Percentiles rank a stretch among this genome's conserved stretches.
Evolutionary conservation across 768 basidiomycete genomes (phyloP).

Genomic region (Xerocomellus amylosporus): DNA sequence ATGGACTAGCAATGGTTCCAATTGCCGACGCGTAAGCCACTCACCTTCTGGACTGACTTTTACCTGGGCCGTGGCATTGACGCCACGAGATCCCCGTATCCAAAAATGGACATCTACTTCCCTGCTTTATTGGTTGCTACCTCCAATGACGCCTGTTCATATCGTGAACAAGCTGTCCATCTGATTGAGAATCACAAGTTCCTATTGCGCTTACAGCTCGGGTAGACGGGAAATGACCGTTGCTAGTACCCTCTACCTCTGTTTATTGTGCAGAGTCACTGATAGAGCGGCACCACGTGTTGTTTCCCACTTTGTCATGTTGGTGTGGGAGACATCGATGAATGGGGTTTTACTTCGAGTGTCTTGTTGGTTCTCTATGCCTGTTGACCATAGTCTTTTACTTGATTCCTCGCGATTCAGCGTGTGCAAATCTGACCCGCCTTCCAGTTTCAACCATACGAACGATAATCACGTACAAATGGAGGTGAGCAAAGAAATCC

Average conservation of each 20-base stretch:
- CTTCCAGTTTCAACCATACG: slow-evolving; percentile 66
- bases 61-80: slow-evolving; percentile 7
- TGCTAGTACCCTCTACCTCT: slow-evolving; percentile 17
- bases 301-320: background rate
- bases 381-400: background rate
- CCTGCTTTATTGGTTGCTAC: slow-evolving; percentile 12
- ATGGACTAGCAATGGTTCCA: slow-evolving; percentile 79
- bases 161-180: slow-evolving; percentile 11
- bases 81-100: slow-evolving; percentile 20
- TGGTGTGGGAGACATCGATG: background rate
- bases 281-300: slow-evolving; percentile 1
- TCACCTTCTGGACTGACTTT: background rate
- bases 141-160: slow-evolving; percentile 14
- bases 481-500: slow-evolving; percentile 47
- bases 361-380: background rate
- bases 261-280: slow-evolving; percentile 6
- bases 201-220: slow-evolving; percentile 8
- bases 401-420: background rate
- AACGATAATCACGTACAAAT: slow-evolving; percentile 70
- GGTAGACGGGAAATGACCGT: slow-evolving; percentile 17
- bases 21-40: slow-evolving; percentile 73
- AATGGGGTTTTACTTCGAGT: background rate
- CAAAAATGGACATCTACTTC: slow-evolving; percentile 2
- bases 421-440: slow-evolving; percentile 14
- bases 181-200: slow-evolving; percentile 19